phyloP scores from a whole-genome alignment of 192 early-diverging fungal species.

The Podila clonocystis region DNA sequence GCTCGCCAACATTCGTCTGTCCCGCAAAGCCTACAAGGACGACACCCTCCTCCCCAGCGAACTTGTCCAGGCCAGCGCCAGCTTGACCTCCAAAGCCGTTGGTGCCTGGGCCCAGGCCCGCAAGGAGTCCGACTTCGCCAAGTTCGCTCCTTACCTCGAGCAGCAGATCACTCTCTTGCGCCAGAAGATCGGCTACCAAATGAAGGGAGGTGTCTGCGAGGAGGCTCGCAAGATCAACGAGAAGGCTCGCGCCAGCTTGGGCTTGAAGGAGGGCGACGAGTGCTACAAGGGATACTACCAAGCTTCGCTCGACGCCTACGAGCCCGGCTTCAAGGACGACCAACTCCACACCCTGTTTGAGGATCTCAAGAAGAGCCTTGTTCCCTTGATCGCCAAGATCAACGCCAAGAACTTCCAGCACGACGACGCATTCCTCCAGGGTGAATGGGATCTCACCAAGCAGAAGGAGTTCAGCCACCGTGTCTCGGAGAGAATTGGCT shows the following conservation, averaged over 20 bases:
- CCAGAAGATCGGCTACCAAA: constrained; percentile 32
- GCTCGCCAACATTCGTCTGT: constrained; percentile 44
- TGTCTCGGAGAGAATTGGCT: constrained; percentile 50
- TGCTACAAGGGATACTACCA: constrained; percentile 54
- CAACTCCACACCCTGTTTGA: constrained; percentile 41
- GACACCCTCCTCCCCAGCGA: constrained; percentile 29
- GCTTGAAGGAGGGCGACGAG: constrained; percentile 26
- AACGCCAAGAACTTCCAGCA: constrained; percentile 53
- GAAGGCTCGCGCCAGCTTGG: constrained; percentile 41
- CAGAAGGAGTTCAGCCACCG: constrained; percentile 50
- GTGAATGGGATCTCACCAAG: constrained; percentile 49
- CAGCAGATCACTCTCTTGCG: constrained; percentile 37
- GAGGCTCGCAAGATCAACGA: constrained; percentile 49
- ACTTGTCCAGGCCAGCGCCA: constrained; percentile 27
- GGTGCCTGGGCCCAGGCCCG: constrained; percentile 50
- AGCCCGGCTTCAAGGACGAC: constrained; percentile 52
- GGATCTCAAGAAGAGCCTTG: constrained; percentile 41
- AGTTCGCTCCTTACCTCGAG: constrained; percentile 50
- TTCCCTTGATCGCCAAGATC: constrained; percentile 54
- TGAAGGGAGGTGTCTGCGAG: constrained; percentile 43
- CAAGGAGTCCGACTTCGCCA: constrained; percentile 41
- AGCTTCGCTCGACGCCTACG: constrained; percentile 43
- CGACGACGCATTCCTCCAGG: constrained; percentile 25
- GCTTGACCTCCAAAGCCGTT: constrained; percentile 24
- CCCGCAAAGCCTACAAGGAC: constrained; percentile 22